Evolutionary conservation across 192 early-diverging fungal genomes (phyloP).

Genomic region (Chytriomyces sp.): DNA sequence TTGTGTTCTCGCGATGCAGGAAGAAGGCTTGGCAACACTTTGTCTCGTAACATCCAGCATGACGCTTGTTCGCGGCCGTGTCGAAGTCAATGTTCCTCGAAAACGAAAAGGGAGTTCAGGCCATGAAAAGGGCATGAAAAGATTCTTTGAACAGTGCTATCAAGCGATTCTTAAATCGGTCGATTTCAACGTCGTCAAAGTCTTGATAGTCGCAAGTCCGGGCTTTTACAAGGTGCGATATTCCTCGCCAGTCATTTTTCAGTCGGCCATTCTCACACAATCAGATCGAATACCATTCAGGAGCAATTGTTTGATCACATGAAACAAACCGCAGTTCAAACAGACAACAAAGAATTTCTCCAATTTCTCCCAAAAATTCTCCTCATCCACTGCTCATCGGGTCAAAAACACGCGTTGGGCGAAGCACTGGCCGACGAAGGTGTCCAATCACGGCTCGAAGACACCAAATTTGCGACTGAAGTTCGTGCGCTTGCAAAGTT

Average conservation of each 20-base stretch:
- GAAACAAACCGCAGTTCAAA: constrained; percentile 77
- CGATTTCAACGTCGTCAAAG: constrained; percentile 93
- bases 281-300: constrained; percentile 37
- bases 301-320: constrained; percentile 89
- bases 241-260: background rate
- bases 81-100: constrained; percentile 87
- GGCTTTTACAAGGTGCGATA: constrained; percentile 82
- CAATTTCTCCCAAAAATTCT: constrained; percentile 90
- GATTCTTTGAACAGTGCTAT: constrained; percentile 92
- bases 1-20: background rate
- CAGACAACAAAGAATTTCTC: constrained; percentile 80
- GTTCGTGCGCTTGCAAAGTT: constrained; percentile 82
- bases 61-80: constrained; percentile 93
- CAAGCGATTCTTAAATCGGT: constrained; percentile 77
- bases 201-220: constrained; percentile 94
- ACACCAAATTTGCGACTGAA: constrained; percentile 93
- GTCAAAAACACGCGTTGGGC: constrained; percentile 92
- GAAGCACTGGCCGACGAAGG: constrained; percentile 90
- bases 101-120: constrained; percentile 86
- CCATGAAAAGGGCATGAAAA: constrained; percentile 78
- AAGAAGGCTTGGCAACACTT: constrained; percentile 84
- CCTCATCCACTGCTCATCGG: constrained; percentile 89
- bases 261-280: no score
- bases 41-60: constrained; percentile 94
- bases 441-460: constrained; percentile 77